Evolutionary conservation across 1,139 yeast genomes (phyloP).

Genomic region (Torulaspora pretoriensis): DNA sequence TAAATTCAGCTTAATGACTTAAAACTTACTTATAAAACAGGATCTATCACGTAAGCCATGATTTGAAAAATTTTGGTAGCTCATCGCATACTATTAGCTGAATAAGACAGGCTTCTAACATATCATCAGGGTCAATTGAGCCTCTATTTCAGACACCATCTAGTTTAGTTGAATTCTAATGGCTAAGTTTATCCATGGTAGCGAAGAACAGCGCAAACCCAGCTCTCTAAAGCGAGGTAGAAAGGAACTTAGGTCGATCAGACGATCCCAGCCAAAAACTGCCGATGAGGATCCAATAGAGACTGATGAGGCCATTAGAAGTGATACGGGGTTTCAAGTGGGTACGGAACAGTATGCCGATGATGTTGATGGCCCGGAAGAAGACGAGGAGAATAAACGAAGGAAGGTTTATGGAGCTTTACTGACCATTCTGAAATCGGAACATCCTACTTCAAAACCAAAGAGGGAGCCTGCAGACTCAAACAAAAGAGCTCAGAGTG

Average conservation of each 20-base stretch:
- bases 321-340: constrained; percentile 13
- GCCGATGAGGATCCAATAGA: constrained; percentile 17
- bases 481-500: constrained; percentile 10
- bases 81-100: constrained; percentile 11
- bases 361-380: constrained; percentile 22
- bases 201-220: constrained; percentile 10
- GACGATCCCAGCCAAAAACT: constrained; percentile 48
- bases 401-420: constrained; percentile 71
- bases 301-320: constrained; percentile 15
- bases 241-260: constrained; percentile 52
- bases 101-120: background rate
- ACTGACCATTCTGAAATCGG: constrained; percentile 61
- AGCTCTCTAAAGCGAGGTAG: constrained; percentile 49
- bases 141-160: background rate
- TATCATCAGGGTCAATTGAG: background rate
- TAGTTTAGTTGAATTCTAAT: background rate
- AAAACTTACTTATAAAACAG: background rate
- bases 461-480: constrained; percentile 28
- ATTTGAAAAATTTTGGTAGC: constrained; percentile 17
- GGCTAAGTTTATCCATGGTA: constrained; percentile 1
- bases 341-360: constrained; percentile 12
- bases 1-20: background rate
- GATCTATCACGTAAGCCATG: constrained; percentile 10
- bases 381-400: constrained; percentile 29
- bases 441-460: constrained; percentile 37